These are phyloP conservation scores for Penicillium atrosanguineum DNA, from an alignment of 495 filamentous ascomycete species.

Conservation along the genomic window DNA sequence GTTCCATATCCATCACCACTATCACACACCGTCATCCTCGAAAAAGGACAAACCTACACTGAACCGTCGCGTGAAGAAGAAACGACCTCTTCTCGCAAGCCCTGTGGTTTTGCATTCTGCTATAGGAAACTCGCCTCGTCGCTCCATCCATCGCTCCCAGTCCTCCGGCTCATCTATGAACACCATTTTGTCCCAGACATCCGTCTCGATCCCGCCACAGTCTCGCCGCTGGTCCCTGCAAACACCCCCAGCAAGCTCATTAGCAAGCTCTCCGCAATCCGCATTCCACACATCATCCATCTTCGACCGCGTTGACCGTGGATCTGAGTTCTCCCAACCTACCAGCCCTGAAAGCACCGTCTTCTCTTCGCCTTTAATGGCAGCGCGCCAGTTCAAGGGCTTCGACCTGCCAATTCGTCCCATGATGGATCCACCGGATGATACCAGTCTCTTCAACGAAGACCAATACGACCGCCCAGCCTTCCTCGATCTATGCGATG, in stretches of 20 bases:
- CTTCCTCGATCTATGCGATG: slow-evolving; percentile 13
- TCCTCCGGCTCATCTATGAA: slow-evolving; percentile 50
- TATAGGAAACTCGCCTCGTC: slow-evolving; percentile 39
- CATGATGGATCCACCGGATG: slow-evolving; percentile 23
- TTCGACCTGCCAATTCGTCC: slow-evolving; percentile 53
- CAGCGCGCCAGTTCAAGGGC: slow-evolving; percentile 48
- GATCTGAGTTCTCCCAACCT: slow-evolving; percentile 60
- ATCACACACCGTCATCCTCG: slow-evolving; percentile 59
- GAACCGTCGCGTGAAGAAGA: slow-evolving; percentile 65
- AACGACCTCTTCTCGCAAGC: slow-evolving; percentile 54
- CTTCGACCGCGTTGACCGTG: slow-evolving; percentile 66
- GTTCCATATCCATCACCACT: slow-evolving; percentile 90
- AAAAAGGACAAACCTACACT: slow-evolving; percentile 51
- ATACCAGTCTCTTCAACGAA: slow-evolving; percentile 19
- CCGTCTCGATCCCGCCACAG: slow-evolving; percentile 56
- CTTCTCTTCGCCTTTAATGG: slow-evolving; percentile 47
- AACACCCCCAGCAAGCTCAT: slow-evolving; percentile 66
- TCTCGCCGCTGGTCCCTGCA: slow-evolving; percentile 63
- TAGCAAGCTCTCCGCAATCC: slow-evolving; percentile 79
- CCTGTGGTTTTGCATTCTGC: slow-evolving; percentile 60
- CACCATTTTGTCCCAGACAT: slow-evolving; percentile 61
- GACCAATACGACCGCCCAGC: slow-evolving; percentile 20
- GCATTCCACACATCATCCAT: slow-evolving; percentile 69
- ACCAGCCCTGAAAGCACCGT: slow-evolving; percentile 71
- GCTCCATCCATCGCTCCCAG: slow-evolving; percentile 38